phyloP scores from a whole-genome alignment of 164 flowering plant species.

The Annona cherimola region DNA sequence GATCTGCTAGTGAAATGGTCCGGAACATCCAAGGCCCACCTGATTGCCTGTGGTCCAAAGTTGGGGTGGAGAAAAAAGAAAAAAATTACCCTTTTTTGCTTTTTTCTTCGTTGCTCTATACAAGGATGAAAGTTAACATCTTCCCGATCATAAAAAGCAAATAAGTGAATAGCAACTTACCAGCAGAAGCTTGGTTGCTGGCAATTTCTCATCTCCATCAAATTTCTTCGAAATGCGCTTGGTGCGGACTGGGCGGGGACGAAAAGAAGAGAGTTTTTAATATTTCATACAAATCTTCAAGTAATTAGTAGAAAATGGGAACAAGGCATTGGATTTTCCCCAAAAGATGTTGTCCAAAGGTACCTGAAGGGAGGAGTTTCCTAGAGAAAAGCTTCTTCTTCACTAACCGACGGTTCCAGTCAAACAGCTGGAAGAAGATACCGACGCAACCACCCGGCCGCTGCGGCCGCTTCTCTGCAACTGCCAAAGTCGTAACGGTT shows the following conservation, averaged over 20 bases:
- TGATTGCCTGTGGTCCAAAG: too few relatives aligned
- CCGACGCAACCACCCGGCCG: slow-evolving; percentile 85
- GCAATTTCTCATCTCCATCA: slow-evolving; percentile 66
- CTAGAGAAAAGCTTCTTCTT: slow-evolving; percentile 80
- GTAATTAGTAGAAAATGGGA: not conserved
- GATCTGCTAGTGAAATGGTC: too few relatives aligned
- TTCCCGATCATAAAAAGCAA: too few relatives aligned
- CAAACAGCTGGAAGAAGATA: slow-evolving; percentile 81
- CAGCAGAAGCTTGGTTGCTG: slow-evolving; percentile 60
- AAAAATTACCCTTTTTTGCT: too few relatives aligned
- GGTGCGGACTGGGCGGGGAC: slow-evolving; percentile 31
- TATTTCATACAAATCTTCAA: not conserved
- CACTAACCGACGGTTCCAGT: slow-evolving; percentile 81
- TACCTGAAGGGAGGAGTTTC: slow-evolving; percentile 77
- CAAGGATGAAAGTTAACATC: too few relatives aligned
- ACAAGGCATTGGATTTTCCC: not conserved
- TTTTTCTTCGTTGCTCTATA: too few relatives aligned
- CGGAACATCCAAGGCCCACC: too few relatives aligned
- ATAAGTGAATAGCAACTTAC: slow-evolving; percentile 27
- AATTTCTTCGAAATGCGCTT: slow-evolving; percentile 61
- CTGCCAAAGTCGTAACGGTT: slow-evolving; percentile 41
- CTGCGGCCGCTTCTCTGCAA: slow-evolving; percentile 62
- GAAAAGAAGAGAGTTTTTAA: not conserved
- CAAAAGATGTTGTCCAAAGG: not conserved
- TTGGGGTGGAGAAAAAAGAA: too few relatives aligned